Base-by-base conservation (phyloP, 805 yeast genomes). In the Phaffomyces opuntiae region DNA sequence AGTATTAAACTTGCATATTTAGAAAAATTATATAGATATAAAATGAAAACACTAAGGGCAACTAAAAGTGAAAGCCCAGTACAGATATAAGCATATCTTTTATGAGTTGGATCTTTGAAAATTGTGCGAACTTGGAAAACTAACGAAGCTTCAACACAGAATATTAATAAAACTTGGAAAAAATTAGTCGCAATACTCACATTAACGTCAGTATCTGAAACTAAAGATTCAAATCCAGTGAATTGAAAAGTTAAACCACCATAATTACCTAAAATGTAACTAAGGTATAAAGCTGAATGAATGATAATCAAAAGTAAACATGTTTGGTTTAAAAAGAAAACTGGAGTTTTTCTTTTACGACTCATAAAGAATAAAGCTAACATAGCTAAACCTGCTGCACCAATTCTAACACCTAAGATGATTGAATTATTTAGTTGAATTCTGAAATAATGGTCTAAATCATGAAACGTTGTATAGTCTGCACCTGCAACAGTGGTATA, bases 121-220 rank as follows among this genome's bases (percentile, higher is more conserved):
- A 93, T 80, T 31, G 83, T 75, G 50, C 70, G 73, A 9, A 85
- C 76, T 65, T 91, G 98, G 58, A 79, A 79, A 2, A 81, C 70
- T 56, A 91, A 64, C 0, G 93, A 81, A 0, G 67, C 50, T 61
- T 87, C 85, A 44, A 90, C 76, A 9, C 77, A 67, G 0, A 72
- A 65, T 17, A 87, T 73, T 38, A 88, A 64, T 12, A 88, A 49
- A 5, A 81, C 70, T 51, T 81, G 81, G 47, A 85, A 63, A 4
- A 79, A 70, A 54, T 80, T 77, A 0, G 87, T 67, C 3, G 85
- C 86, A 9, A 81, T 75, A n/a, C 81, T 72, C 6, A 77, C 59
- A 40, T 68, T 72, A 38, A 70, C 66, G 26, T 75, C 74, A 12
- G 53, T 44, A 8, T 53, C 51, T 17, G 69, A 60, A 8, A 73